Conservation (phyloP, 306 rosid species). For the Hippophae gyantsensis region DNA sequence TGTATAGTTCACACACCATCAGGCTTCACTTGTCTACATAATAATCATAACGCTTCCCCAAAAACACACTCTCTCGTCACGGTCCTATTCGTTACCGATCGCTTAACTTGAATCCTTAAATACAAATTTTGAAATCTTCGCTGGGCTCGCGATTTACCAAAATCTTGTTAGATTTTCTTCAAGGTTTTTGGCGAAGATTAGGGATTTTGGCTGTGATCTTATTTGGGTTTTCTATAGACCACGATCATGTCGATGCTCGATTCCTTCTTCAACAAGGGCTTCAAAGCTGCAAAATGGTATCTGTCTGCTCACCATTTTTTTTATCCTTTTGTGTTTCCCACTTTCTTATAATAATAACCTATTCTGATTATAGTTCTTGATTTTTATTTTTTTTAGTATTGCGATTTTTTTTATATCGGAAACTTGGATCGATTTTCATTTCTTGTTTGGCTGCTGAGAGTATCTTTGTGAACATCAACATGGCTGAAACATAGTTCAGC, state of each 20-base stretch:
- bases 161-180: too few species aligned
- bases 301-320: background rate
- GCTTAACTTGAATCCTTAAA: too few species aligned
- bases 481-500: background rate
- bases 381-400: background rate
- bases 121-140: too few species aligned
- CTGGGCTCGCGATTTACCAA: too few species aligned
- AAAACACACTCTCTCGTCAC: too few species aligned
- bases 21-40: too few species aligned
- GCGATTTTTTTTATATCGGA: slow-evolving; percentile 7
- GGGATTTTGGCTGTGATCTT: background rate
- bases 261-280: slow-evolving; percentile 86
- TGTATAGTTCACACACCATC: too few species aligned
- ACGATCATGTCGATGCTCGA: slow-evolving; percentile 65
- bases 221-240: slow-evolving; percentile 4
- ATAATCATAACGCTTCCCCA: too few species aligned
- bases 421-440: slow-evolving; percentile 3
- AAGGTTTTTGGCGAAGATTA: too few species aligned
- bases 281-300: slow-evolving; percentile 84
- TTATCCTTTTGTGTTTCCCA: background rate
- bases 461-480: background rate
- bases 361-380: background rate
- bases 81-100: too few species aligned
- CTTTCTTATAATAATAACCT: background rate
- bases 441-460: slow-evolving; percentile 2